phyloP scores from a whole-genome alignment of 768 basidiomycete species.

The Trametes cingulata region DNA sequence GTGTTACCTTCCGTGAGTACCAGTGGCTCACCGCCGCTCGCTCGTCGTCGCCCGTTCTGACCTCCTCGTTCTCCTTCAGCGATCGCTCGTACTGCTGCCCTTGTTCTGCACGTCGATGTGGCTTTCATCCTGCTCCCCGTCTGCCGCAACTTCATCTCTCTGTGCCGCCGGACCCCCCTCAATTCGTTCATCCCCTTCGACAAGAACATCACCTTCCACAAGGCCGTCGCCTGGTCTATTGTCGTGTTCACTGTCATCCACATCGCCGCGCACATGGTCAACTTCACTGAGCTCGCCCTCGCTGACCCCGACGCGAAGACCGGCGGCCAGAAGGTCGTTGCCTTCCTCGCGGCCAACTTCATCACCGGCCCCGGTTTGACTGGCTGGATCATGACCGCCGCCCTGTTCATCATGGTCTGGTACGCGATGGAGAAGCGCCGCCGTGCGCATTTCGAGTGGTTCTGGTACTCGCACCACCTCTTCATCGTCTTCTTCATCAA shows the following conservation, averaged over 20 bases:
- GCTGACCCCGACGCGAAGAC: constrained; percentile 54
- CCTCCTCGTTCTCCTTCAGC: constrained; percentile 44
- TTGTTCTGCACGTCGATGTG: constrained; percentile 88
- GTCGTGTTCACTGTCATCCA: constrained; percentile 77
- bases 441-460: constrained; percentile 78
- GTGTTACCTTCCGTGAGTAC: constrained; percentile 71
- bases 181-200: constrained; percentile 91
- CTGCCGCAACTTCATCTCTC: constrained; percentile 92
- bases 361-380: constrained; percentile 79
- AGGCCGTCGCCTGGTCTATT: constrained; percentile 89
- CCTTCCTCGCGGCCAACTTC: constrained; percentile 82
- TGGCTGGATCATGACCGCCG: constrained; percentile 85
- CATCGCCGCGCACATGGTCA: constrained; percentile 82
- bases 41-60: background rate
- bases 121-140: constrained; percentile 93
- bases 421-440: constrained; percentile 83
- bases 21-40: too few relatives aligned
- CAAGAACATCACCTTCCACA: constrained; percentile 90
- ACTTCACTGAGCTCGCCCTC: constrained; percentile 69
- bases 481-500: constrained; percentile 91
- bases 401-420: constrained; percentile 78
- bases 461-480: constrained; percentile 89
- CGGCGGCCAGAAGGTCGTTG: constrained; percentile 53
- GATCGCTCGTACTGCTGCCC: constrained; percentile 85
- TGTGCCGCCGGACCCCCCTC: constrained; percentile 83